Evolutionary conservation across 345 rosid species (phyloP).

Genomic region (Moricandia arvensis): DNA sequence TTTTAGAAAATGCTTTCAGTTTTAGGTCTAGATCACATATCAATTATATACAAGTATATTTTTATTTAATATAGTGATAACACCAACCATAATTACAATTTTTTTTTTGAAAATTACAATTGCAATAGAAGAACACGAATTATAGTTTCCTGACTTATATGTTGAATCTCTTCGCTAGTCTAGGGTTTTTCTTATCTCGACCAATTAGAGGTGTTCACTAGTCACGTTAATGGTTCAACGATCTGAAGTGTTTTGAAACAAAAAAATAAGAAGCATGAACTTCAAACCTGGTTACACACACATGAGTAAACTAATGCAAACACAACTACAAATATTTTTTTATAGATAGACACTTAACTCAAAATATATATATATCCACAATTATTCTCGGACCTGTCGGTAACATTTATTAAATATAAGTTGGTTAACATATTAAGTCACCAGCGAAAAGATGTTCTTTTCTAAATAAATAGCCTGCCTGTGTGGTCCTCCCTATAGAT

Average conservation of each 20-base stretch:
- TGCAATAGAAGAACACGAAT: no score
- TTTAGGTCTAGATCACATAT: not conserved
- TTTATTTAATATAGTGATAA: no score
- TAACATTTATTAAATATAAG: not conserved
- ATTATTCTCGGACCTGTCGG: not conserved
- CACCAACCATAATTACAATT: no score
- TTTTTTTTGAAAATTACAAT: no score
- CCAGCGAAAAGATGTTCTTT: not conserved
- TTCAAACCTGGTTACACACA: not conserved
- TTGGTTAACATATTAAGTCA: not conserved
- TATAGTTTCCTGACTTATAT: not conserved
- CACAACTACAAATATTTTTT: not conserved
- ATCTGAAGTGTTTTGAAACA: not conserved
- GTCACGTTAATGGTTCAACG: not conserved
- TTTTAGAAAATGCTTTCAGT: not conserved
- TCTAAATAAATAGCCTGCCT: not conserved
- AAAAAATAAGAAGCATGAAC: not conserved
- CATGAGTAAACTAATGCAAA: not conserved
- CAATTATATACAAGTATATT: no score
- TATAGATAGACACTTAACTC: not conserved
- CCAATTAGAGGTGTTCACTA: not conserved
- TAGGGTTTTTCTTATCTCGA: not conserved
- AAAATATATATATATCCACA: not conserved
- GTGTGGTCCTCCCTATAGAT: not conserved
- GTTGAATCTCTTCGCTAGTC: not conserved